These are phyloP conservation scores for Diaporthe destruens DNA, from an alignment of 2,329 filamentous ascomycete species.

Conservation along the genomic window DNA sequence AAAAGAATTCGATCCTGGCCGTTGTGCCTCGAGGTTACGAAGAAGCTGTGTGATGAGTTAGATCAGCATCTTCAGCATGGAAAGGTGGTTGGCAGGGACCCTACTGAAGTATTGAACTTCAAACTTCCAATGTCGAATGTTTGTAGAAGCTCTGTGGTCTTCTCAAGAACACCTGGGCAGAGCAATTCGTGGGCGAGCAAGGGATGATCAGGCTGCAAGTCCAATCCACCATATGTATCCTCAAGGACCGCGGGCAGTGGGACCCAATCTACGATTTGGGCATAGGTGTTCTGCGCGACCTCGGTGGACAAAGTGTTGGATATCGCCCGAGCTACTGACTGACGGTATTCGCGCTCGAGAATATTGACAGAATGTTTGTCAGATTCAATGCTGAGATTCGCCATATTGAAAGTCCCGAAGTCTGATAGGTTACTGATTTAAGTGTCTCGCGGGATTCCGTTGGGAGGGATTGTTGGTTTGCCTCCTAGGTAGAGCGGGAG, in stretches of 20 bases:
- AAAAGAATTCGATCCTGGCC: not conserved
- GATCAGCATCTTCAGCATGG: not conserved
- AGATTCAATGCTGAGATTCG: too few relatives aligned
- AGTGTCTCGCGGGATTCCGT: too few relatives aligned
- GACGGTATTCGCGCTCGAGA: not conserved
- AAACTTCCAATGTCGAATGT: not conserved
- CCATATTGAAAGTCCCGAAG: too few relatives aligned
- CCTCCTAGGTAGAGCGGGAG: too few relatives aligned
- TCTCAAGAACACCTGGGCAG: not conserved
- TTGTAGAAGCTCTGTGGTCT: conserved; percentile 1
- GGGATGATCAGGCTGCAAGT: not conserved
- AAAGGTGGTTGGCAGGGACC: not conserved
- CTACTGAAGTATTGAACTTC: conserved; percentile 14
- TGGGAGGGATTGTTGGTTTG: too few relatives aligned
- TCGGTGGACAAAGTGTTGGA: conserved; percentile 2
- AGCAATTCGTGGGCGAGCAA: not conserved
- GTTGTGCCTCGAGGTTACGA: not conserved
- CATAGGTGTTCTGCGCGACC: not conserved
- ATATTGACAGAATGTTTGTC: not conserved
- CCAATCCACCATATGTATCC: not conserved
- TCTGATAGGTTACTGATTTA: too few relatives aligned
- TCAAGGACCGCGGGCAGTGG: conserved; percentile 10
- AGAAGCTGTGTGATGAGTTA: not conserved
- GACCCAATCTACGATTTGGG: conserved; percentile 11
- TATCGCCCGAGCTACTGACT: not conserved